Conservation (phyloP, 2,329 filamentous ascomycete genomes). For the Magnaporthales sp. region DNA sequence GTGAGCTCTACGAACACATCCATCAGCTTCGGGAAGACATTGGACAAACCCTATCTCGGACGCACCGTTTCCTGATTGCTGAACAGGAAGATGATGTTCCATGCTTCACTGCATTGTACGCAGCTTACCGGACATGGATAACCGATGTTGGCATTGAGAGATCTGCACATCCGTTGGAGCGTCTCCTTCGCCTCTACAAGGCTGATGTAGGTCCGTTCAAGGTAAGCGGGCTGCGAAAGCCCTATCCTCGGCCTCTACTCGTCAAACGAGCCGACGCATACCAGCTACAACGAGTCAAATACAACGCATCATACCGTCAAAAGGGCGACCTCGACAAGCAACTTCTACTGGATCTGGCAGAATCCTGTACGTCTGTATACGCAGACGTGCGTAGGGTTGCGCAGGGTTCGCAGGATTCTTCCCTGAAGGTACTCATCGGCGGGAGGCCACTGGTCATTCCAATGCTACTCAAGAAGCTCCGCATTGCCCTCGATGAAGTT, state of each 20-base stretch:
- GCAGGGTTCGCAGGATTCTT: slow-evolving; percentile 86
- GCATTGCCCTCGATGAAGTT: slow-evolving; percentile 66
- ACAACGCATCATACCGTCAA: slow-evolving; percentile 81
- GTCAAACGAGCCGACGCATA: slow-evolving; percentile 91
- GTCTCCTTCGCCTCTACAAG: slow-evolving; percentile 74
- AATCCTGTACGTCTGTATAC: slow-evolving; percentile 85
- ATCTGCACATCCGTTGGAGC: slow-evolving; percentile 85
- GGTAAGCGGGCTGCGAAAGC: slow-evolving; percentile 83
- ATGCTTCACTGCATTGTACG: slow-evolving; percentile 89
- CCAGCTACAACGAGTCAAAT: slow-evolving; percentile 84
- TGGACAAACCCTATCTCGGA: slow-evolving; percentile 70
- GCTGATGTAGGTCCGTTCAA: slow-evolving; percentile 90
- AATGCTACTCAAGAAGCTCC: slow-evolving; percentile 70
- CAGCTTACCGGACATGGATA: slow-evolving; percentile 91
- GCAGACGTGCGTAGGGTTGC: slow-evolving; percentile 93
- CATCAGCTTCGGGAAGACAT: slow-evolving; percentile 74
- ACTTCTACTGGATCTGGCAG: slow-evolving; percentile 76
- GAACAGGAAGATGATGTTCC: slow-evolving; percentile 93
- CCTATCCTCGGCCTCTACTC: slow-evolving; percentile 85
- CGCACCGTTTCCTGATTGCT: slow-evolving; percentile 73
- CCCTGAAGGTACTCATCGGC: slow-evolving; percentile 82
- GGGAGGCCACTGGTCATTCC: slow-evolving; percentile 85
- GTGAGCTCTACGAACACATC: slow-evolving; percentile 62
- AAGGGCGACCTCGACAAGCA: slow-evolving; percentile 86
- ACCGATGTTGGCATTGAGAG: slow-evolving; percentile 95